phyloP scores from a whole-genome alignment of 495 filamentous ascomycete species.

The Xylaria scruposa region DNA sequence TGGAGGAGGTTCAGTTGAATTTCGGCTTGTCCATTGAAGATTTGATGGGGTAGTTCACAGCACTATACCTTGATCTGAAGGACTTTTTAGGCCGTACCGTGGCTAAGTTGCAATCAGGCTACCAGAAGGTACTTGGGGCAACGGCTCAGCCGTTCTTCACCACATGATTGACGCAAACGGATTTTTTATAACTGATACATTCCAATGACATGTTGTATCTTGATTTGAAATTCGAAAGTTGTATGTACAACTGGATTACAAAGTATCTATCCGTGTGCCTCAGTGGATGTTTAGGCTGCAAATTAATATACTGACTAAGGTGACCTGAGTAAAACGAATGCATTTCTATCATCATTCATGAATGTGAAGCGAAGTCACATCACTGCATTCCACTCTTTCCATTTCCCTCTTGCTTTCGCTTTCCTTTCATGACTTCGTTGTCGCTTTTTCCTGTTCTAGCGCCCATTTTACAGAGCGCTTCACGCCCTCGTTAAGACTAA shows the following conservation, averaged over 20 bases:
- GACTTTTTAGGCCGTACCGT: not conserved
- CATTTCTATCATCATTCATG: slow-evolving; percentile 18
- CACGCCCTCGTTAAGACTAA: slow-evolving; percentile 78
- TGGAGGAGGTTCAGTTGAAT: not conserved
- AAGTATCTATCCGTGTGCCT: slow-evolving; percentile 11
- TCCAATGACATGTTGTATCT: not conserved
- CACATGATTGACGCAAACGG: not conserved
- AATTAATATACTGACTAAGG: slow-evolving; percentile 12
- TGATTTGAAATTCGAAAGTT: slow-evolving; percentile 16
- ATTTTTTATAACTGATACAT: slow-evolving; percentile 5
- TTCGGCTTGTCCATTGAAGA: not conserved
- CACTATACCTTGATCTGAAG: not conserved
- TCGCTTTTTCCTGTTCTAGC: slow-evolving; percentile 58
- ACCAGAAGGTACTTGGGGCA: not conserved
- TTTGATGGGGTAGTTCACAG: not conserved
- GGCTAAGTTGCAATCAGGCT: not conserved
- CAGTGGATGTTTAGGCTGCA: not conserved
- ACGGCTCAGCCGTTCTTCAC: not conserved
- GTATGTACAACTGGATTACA: slow-evolving; percentile 21
- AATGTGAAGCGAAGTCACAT: slow-evolving; percentile 18
- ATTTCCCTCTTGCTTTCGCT: slow-evolving; percentile 19
- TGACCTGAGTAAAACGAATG: slow-evolving; percentile 7
- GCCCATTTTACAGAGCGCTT: slow-evolving; percentile 71
- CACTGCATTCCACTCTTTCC: slow-evolving; percentile 17
- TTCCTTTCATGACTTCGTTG: slow-evolving; percentile 31